Base-by-base conservation (phyloP, 306 rosid species). In the Pyrus communis region DNA sequence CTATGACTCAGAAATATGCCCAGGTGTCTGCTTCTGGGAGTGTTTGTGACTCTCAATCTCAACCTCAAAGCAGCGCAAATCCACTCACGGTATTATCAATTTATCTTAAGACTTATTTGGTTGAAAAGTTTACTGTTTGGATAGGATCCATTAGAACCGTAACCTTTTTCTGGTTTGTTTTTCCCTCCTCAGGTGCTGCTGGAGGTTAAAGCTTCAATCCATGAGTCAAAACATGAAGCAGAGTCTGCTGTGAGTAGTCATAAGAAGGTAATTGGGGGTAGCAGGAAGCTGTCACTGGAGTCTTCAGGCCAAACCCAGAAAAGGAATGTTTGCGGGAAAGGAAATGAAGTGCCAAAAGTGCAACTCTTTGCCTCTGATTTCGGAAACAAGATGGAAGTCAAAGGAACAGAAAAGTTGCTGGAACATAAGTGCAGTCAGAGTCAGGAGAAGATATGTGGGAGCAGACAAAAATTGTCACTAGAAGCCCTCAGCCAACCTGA, bases 1-100 rank as follows among this genome's bases (percentile, higher is more conserved):
- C 76, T 22, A 75, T 84, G 85, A 78, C 85, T n/a, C 69, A 78
- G 78, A 84, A 78, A 78, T 78, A 78, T 78, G 85, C 85, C 40
- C 72, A 19, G 64, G 75, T 62, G 55, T 78, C 78, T 12, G 80
- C 75, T 70, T 21, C 60, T 69, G 81, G 74, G 66, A 70, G 25
- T 38, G 74, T 59, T 58, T 76, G 78, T 33, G 66, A 71, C 28
- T 46, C 60, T 66, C 75, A 40, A 19, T 55, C 28, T 66, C 75
- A 28, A 23, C 43, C 38, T 65, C 57, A 66, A 18, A 28, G 67
- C 60, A 5, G 27, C 15, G 60, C 79, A 35, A 68, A 52, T 51
- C 55, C 69, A 67, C 60, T 5, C 65, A 13, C 19, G 54, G 87
- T 84, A 84, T 10, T 51, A 18, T 67, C 45, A 61, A 5, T 61